These are phyloP conservation scores for Tuber brumale DNA, from an alignment of 495 filamentous ascomycete species.

Conservation along the genomic window DNA sequence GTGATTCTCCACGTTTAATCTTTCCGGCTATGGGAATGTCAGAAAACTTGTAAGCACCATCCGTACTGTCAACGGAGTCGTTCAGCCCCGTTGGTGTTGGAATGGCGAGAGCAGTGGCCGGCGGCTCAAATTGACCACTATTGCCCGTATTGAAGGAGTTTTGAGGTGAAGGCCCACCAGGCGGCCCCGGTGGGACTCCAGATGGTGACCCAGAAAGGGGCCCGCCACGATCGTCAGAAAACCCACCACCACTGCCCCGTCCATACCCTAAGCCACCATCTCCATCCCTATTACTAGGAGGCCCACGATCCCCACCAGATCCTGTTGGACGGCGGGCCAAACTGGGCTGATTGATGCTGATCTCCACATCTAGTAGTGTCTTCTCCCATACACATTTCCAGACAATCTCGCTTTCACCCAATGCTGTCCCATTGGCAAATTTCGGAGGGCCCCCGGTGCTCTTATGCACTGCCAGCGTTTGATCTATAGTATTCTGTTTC, in stretches of 20 bases:
- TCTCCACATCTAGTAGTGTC: slow-evolving; percentile 35
- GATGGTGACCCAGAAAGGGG: background rate
- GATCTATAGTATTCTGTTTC: slow-evolving; percentile 21
- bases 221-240: background rate
- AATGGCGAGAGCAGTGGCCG: slow-evolving; percentile 3
- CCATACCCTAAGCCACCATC: background rate
- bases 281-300: background rate
- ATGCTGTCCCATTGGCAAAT: slow-evolving; percentile 27
- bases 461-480: slow-evolving; percentile 11
- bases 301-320: background rate
- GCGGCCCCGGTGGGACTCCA: background rate
- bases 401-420: slow-evolving; percentile 28
- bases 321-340: background rate
- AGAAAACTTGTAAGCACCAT: background rate
- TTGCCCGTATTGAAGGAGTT: background rate
- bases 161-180: background rate
- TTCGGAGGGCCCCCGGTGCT: background rate
- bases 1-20: background rate
- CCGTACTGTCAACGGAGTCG: background rate
- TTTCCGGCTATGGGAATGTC: background rate
- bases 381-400: slow-evolving; percentile 41
- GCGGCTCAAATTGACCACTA: background rate
- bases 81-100: slow-evolving; percentile 3
- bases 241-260: background rate
- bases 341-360: slow-evolving; percentile 21